Percentiles rank a stretch among this genome's conserved stretches.
These are phyloP conservation scores for Alternaria dauci DNA, from an alignment of 2,329 filamentous ascomycete species.

Conservation along the genomic window DNA sequence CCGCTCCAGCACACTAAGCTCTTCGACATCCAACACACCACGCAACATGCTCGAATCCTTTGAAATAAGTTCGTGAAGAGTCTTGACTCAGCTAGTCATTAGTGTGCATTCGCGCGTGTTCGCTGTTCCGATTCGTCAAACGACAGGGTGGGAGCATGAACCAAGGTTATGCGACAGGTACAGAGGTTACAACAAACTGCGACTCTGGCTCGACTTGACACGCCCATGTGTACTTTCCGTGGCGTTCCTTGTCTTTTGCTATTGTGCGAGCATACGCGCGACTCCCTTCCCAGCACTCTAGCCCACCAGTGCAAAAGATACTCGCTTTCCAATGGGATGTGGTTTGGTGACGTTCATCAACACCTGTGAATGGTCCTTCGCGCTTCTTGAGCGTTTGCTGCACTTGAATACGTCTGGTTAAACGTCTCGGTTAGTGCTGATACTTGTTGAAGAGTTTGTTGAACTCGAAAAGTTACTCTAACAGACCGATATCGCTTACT, in stretches of 20 bases:
- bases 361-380: not conserved
- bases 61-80: too few relatives aligned
- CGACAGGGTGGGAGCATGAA: not conserved
- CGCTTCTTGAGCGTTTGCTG: not conserved
- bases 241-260: slow-evolving; percentile 12
- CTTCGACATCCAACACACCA: too few relatives aligned
- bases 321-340: not conserved
- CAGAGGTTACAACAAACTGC: slow-evolving; percentile 4
- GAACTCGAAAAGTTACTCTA: fast-evolving
- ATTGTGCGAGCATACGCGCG: slow-evolving; percentile 15
- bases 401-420: not conserved
- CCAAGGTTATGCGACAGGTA: not conserved
- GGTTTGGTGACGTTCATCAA: slow-evolving; percentile 16
- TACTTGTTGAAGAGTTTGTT: not conserved
- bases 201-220: slow-evolving; percentile 12
- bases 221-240: slow-evolving; percentile 17
- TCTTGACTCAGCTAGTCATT: too few relatives aligned
- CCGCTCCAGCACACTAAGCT: too few relatives aligned
- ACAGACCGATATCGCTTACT: not conserved
- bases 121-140: not conserved
- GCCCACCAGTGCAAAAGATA: slow-evolving; percentile 14
- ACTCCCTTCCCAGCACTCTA: slow-evolving; percentile 17
- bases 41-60: too few relatives aligned
- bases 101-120: too few relatives aligned
- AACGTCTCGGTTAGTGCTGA: not conserved